phyloP scores from a whole-genome alignment of 192 early-diverging fungal genomes.

The Coemansia sp. region DNA sequence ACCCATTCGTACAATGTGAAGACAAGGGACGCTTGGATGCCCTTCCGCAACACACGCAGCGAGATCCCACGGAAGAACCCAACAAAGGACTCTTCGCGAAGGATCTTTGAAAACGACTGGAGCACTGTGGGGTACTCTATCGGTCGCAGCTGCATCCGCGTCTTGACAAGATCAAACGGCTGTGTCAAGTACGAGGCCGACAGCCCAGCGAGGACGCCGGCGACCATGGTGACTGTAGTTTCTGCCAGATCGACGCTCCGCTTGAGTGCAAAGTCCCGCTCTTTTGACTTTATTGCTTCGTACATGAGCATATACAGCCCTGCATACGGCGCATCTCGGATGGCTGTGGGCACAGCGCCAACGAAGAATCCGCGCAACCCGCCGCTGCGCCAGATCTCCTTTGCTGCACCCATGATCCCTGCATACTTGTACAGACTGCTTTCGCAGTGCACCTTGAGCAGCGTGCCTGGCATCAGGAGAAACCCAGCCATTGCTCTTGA shows the following conservation, averaged over 20 bases:
- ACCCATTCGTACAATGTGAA: conserved; percentile 91
- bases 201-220: conserved; percentile 68
- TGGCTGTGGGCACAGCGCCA: conserved; percentile 83
- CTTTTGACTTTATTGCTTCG: conserved; percentile 69
- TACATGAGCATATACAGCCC: conserved; percentile 90
- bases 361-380: conserved; percentile 81
- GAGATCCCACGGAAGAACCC: conserved; percentile 85
- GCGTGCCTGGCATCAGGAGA: conserved; percentile 90
- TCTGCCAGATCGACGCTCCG: conserved; percentile 50
- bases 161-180: conserved; percentile 93
- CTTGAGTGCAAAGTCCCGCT: conserved; percentile 32
- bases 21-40: conserved; percentile 79
- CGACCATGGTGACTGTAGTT: conserved; percentile 63
- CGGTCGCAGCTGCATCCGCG: conserved; percentile 88
- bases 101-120: conserved; percentile 54
- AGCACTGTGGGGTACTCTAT: conserved; percentile 59
- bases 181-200: conserved; percentile 80
- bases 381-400: conserved; percentile 66
- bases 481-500: conserved; percentile 78
- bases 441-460: conserved; percentile 91
- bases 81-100: conserved; percentile 66
- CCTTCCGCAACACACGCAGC: conserved; percentile 80
- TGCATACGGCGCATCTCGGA: conserved; percentile 88
- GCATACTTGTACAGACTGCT: conserved; percentile 83
- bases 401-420: conserved; percentile 65